Conservation (phyloP, 2,329 filamentous ascomycete species). For the Aspergillus puulaauensis region DNA sequence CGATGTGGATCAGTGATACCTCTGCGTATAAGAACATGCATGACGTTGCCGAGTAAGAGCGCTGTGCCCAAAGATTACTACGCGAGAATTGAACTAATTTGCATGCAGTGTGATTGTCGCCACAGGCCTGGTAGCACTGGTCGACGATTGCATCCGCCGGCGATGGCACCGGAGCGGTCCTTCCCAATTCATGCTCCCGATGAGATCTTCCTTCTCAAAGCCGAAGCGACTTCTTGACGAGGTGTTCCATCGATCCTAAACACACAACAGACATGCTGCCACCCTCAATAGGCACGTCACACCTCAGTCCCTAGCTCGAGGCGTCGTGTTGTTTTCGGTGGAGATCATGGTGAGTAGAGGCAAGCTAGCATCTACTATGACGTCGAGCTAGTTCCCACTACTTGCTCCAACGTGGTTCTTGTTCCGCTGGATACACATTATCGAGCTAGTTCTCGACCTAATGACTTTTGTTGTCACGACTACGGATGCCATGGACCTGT, state of each 20-base stretch:
- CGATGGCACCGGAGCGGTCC: slow-evolving; percentile 64
- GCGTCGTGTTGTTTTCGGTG: neutral
- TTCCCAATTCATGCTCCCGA: slow-evolving; percentile 54
- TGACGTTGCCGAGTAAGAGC: slow-evolving; percentile 82
- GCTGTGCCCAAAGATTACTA: neutral
- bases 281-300: neutral
- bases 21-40: slow-evolving; percentile 67
- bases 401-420: neutral
- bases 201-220: slow-evolving; percentile 52
- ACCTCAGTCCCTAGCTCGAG: neutral
- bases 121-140: slow-evolving; percentile 82
- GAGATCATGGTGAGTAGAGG: neutral
- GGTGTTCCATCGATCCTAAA: slow-evolving; percentile 56
- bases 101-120: slow-evolving; percentile 73
- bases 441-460: neutral
- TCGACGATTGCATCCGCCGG: slow-evolving; percentile 87
- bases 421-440: neutral
- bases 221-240: slow-evolving; percentile 64
- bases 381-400: neutral
- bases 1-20: slow-evolving; percentile 83
- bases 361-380: neutral
- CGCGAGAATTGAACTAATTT: slow-evolving; percentile 12
- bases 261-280: slow-evolving; percentile 1
- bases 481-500: neutral
- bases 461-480: slow-evolving; percentile 1